phyloP scores from a whole-genome alignment of 108 stramenopile species.

The Skeletonema grethae region DNA sequence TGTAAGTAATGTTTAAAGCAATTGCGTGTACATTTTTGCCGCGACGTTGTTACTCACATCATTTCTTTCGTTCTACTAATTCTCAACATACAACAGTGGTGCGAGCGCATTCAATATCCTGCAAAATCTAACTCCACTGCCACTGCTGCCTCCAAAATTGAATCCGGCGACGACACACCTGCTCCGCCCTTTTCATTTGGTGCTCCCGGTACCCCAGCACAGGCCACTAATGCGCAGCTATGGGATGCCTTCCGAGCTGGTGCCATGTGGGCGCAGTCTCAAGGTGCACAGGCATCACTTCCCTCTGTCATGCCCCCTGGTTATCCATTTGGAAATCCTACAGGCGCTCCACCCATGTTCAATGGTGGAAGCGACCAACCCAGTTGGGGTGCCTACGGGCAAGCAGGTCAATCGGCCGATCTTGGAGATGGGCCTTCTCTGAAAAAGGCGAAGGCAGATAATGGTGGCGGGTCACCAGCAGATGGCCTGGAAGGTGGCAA shows the following conservation, averaged over 20 bases:
- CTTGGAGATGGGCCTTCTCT: background rate
- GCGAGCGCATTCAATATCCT: slow-evolving; percentile 34
- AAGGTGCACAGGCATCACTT: background rate
- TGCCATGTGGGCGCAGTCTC: slow-evolving; percentile 23
- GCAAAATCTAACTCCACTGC: background rate
- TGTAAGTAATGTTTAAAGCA: slow-evolving; percentile 14
- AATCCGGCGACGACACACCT: background rate
- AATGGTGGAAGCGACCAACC: background rate
- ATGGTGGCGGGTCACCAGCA: background rate
- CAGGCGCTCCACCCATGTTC: background rate
- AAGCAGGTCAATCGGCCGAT: background rate
- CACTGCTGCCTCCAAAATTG: background rate
- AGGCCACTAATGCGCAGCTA: slow-evolving; percentile 6
- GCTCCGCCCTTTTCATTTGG: background rate
- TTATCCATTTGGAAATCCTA: slow-evolving; percentile 2
- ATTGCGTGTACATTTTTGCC: background rate
- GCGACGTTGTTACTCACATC: background rate
- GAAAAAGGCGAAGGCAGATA: background rate
- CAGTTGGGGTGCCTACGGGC: background rate
- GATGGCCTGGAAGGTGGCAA: background rate
- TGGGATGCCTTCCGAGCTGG: slow-evolving; percentile 29
- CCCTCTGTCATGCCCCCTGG: background rate
- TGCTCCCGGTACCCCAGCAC: background rate
- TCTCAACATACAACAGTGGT: slow-evolving; percentile 23
- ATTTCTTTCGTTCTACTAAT: background rate